Evolutionary conservation across 805 yeast species (phyloP).

Genomic region (Blastobotrys chiropterorum): DNA sequence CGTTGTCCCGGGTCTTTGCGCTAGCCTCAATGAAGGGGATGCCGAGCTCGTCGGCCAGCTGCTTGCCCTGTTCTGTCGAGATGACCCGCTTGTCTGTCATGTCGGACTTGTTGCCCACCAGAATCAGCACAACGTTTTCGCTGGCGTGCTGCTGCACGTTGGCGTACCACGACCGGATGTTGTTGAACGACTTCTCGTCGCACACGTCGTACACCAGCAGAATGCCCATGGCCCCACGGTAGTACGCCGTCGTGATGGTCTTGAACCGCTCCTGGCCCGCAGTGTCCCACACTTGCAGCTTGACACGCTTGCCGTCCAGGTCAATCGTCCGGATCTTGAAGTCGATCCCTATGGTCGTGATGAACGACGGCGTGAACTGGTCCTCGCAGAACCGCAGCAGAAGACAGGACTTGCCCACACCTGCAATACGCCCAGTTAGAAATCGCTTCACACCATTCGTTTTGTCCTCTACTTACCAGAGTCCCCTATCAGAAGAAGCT

Average conservation of each 20-base stretch:
- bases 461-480: too few relatives aligned
- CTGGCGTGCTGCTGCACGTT: constrained; percentile 96
- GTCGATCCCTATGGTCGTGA: constrained; percentile 97
- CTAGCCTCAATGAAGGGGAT: constrained; percentile 93
- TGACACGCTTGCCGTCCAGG: constrained; percentile 85
- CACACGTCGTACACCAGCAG: constrained; percentile 96
- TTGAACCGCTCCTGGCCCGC: constrained; percentile 98
- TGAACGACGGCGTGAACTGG: constrained; percentile 92
- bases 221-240: constrained; percentile 98
- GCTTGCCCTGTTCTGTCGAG: constrained; percentile 83
- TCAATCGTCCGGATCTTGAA: constrained; percentile 96
- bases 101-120: constrained; percentile 95
- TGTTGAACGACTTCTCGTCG: constrained; percentile 90
- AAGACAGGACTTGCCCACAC: constrained; percentile 59
- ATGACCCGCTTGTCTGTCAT: constrained; percentile 84
- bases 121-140: constrained; percentile 88
- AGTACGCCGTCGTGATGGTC: constrained; percentile 95
- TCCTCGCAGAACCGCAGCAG: constrained; percentile 91
- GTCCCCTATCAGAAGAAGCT: constrained; percentile 88
- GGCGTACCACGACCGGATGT: constrained; percentile 90
- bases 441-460: too few relatives aligned
- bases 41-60: constrained; percentile 76
- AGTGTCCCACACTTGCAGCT: constrained; percentile 97
- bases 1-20: constrained; percentile 90
- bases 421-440: constrained; percentile 12